Conservation (phyloP, 495 filamentous ascomycete species). For the Sabuloglossum arenarium region DNA sequence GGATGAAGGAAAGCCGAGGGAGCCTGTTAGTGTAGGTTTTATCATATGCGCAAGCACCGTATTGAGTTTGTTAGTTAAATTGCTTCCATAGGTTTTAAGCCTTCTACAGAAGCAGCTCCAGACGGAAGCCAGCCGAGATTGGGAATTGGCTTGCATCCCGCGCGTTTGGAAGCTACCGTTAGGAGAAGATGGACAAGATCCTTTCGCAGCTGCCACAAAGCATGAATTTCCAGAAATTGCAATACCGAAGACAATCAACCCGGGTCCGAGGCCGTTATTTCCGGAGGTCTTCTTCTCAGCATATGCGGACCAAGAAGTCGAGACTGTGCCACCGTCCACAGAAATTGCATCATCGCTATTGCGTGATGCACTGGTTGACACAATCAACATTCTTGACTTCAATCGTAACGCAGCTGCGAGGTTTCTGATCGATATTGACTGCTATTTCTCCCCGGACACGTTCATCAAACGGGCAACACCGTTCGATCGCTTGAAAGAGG, state of each 20-base stretch:
- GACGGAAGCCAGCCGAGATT: constrained; percentile 41
- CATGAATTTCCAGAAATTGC: constrained; percentile 52
- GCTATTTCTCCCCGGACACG: constrained; percentile 69
- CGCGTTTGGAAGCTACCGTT: constrained; percentile 50
- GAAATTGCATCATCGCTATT: constrained; percentile 63
- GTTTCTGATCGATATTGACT: constrained; percentile 82
- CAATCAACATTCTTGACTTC: constrained; percentile 82
- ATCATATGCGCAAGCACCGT: neutral
- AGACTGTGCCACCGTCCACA: constrained; percentile 65
- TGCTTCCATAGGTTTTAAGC: constrained; percentile 31
- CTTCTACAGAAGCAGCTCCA: constrained; percentile 74
- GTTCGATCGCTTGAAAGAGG: constrained; percentile 70
- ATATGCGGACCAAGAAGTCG: constrained; percentile 69
- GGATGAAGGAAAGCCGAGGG: constrained; percentile 26
- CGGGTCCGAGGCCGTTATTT: constrained; percentile 57
- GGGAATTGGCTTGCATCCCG: constrained; percentile 67
- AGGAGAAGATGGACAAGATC: constrained; percentile 23
- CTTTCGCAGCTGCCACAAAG: constrained; percentile 34
- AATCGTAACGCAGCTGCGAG: constrained; percentile 76
- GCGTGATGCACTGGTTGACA: constrained; percentile 74
- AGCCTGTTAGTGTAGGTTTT: constrained; percentile 29
- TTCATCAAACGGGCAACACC: constrained; percentile 86
- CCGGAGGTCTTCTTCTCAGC: constrained; percentile 90
- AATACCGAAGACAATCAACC: constrained; percentile 51
- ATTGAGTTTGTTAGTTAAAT: neutral